Evolutionary conservation across 2,329 filamentous ascomycete genomes (phyloP).

Genomic region (Venturia oleaginea): DNA sequence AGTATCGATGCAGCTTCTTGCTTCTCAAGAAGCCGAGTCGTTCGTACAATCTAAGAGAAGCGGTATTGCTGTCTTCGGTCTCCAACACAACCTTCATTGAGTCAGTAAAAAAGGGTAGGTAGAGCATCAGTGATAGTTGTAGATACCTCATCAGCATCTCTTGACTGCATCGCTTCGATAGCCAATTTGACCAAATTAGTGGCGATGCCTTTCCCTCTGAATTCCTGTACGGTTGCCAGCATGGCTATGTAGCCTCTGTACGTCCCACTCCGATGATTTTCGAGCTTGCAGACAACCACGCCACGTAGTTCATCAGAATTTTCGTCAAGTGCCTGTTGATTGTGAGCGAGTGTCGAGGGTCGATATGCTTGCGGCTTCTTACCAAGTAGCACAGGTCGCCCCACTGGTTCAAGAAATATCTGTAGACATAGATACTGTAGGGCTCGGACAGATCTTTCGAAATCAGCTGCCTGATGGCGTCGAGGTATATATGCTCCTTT

Average conservation of each 20-base stretch:
- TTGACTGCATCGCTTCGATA: conserved; percentile 79
- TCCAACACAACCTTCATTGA: conserved; percentile 66
- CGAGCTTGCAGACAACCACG: conserved; percentile 90
- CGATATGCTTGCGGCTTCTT: conserved; percentile 15
- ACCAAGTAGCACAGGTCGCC: conserved; percentile 95
- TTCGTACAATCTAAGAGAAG: conserved; percentile 89
- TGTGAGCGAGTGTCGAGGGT: conserved; percentile 1
- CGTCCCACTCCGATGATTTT: conserved; percentile 77
- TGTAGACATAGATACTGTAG: conserved; percentile 98
- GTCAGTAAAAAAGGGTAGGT: conserved; percentile 1
- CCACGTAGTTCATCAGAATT: conserved; percentile 61
- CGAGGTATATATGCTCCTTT: conserved; percentile 60
- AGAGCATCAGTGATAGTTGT: neutral
- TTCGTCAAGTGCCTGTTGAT: conserved; percentile 43
- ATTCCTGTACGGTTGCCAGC: conserved; percentile 77
- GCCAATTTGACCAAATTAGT: conserved; percentile 82
- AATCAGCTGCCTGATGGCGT: conserved; percentile 84
- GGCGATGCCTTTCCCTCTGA: conserved; percentile 75
- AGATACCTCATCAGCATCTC: conserved; percentile 70
- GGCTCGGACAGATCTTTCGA: conserved; percentile 95
- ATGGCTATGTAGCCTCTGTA: conserved; percentile 95
- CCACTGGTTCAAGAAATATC: conserved; percentile 98
- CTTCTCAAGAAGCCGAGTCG: conserved; percentile 82
- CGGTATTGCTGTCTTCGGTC: conserved; percentile 85
- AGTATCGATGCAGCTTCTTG: conserved; percentile 90